Conservation (phyloP, 352 stramenopile genomes). For the Pythium guiyangense region DNA sequence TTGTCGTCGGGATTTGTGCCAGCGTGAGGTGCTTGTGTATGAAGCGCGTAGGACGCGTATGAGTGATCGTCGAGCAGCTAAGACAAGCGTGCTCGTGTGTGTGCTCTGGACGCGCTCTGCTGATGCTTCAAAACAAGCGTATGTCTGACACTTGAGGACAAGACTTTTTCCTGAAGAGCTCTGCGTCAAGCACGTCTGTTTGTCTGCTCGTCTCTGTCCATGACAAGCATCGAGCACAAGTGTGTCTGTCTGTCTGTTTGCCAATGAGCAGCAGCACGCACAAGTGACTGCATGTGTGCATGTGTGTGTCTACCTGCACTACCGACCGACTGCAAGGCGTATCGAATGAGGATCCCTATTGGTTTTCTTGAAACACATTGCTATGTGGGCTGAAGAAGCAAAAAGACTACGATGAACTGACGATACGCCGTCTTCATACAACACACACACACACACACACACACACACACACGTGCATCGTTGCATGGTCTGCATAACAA, state of each 20-base stretch:
- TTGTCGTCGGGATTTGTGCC: no score
- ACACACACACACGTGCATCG: no score
- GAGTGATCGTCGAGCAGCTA: no score
- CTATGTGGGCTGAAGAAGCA: conserved; percentile 60
- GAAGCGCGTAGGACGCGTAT: no score
- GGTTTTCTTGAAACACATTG: conserved; percentile 50
- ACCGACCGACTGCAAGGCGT: not conserved
- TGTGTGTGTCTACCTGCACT: not conserved
- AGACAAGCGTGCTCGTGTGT: not conserved
- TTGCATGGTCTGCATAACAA: not conserved
- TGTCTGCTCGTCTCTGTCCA: no score
- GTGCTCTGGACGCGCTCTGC: conserved; percentile 24
- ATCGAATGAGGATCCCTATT: conserved; percentile 71
- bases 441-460: no score
- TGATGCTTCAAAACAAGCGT: conserved; percentile 86
- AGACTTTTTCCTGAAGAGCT: conserved; percentile 43
- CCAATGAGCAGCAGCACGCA: no score
- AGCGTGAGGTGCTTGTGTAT: no score
- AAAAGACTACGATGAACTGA: conserved; percentile 90
- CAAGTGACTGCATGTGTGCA: no score
- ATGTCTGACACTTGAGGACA: conserved; percentile 86
- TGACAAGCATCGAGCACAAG: no score
- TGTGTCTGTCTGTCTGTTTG: not conserved
- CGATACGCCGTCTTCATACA: conserved; percentile 18
- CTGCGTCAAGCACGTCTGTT: not conserved